These are phyloP conservation scores for Domatiomyces catenatus DNA, from an alignment of 2,329 filamentous ascomycete genomes.

Conservation along the genomic window DNA sequence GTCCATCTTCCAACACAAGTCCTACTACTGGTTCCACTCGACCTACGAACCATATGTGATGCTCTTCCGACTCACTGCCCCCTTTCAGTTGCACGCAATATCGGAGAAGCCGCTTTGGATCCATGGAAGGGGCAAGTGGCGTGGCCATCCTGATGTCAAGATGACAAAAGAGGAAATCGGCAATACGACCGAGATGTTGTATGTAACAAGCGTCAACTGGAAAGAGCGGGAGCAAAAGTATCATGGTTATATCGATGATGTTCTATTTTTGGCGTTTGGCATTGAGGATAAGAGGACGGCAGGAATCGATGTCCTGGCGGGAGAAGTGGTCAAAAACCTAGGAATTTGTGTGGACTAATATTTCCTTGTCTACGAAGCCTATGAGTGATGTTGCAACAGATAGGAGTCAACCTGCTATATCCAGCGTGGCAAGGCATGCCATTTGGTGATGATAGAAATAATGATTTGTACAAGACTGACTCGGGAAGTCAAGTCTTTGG, in stretches of 20 bases:
- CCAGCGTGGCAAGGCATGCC: not conserved
- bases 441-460: not conserved
- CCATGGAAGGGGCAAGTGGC: slow-evolving; percentile 27
- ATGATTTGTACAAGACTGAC: no score
- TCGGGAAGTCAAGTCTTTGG: no score
- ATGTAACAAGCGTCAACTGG: slow-evolving; percentile 44
- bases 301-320: slow-evolving; percentile 37
- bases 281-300: slow-evolving; percentile 38
- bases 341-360: slow-evolving; percentile 20
- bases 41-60: slow-evolving; percentile 12
- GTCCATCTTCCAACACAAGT: slow-evolving; percentile 41
- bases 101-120: slow-evolving; percentile 37
- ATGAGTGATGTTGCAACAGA: not conserved
- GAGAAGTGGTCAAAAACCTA: slow-evolving; percentile 33
- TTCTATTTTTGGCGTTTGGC: slow-evolving; percentile 40
- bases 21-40: slow-evolving; percentile 30
- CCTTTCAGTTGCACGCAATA: slow-evolving; percentile 11
- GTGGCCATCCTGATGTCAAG: slow-evolving; percentile 11
- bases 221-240: slow-evolving; percentile 33
- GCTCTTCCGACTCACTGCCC: slow-evolving; percentile 7
- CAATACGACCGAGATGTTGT: slow-evolving; percentile 40
- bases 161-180: slow-evolving; percentile 5
- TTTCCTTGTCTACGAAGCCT: not conserved
- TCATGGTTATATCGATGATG: slow-evolving; percentile 43
- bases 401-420: not conserved